Base-by-base conservation (phyloP, 371 early-diverging fungal genomes). In the Haplosporangium sp. region DNA sequence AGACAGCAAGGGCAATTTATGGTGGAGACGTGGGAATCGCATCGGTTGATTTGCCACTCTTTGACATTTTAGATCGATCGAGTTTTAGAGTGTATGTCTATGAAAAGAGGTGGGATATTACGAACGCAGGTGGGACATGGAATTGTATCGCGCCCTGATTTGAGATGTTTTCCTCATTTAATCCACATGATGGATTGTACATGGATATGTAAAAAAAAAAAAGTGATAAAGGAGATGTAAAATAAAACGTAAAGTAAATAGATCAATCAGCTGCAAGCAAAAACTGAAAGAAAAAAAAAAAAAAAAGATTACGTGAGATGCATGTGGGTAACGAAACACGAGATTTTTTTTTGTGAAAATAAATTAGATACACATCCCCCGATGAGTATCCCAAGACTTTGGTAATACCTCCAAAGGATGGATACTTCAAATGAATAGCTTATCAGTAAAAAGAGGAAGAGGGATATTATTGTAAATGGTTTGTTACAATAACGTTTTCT, bases 21-120 rank as follows among this genome's bases (percentile, higher is more conserved):
- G 63, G 63, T 15, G 63, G 63, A 48, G 63, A 63, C 37, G 38
- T 63, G 35, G 63, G 63, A 4, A 45, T 63, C 34, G 63, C 63
- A 2, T 13, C 63, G 5, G 63, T 63, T 45, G 50, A 35, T 27
- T 15, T 34, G 37, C 37, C 63, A 2, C 35, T 45, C n/a, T 17
- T 35, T 9, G 50, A 63, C 6, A 5, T 45, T 15, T 35, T 48
- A 42, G 63, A 50, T 45, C 48, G 48, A 35, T 63, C 63, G 2
- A 37, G 4, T 2, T 48, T n/a, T 40, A 63, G 63, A 17, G n/a
- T 50, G n/a, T 15, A 50, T 45, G 34, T 20, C n/a, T 63, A 63
- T 37, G 35, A 50, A 11, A 63, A 50, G 7, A 45, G 52, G 40
- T 38, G 48, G 27, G 50, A 47, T 13, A 63, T 45, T 11, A 2